phyloP scores from a whole-genome alignment of 1,284 basidiomycete species.

The Tylopilus sp. region DNA sequence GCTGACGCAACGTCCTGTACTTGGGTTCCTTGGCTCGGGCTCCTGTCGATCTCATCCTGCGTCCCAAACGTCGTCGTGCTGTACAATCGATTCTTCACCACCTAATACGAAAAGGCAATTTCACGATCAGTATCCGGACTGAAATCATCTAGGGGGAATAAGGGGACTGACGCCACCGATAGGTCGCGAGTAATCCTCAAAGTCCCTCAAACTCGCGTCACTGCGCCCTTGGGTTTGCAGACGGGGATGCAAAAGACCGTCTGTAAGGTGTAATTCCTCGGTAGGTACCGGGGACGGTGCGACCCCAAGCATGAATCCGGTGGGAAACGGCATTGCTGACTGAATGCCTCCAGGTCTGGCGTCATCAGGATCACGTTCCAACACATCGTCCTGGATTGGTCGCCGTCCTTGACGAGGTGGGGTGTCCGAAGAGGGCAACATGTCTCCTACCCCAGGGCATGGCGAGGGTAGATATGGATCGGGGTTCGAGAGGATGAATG shows the following conservation, averaged over 20 bases:
- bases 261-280: constrained; percentile 33
- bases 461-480: constrained; percentile 26
- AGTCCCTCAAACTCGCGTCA: constrained; percentile 39
- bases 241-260: constrained; percentile 41
- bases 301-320: constrained; percentile 3
- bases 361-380: neutral
- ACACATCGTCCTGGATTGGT: constrained; percentile 1
- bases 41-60: constrained; percentile 23
- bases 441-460: constrained; percentile 4
- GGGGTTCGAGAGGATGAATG: constrained; percentile 34
- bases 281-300: constrained; percentile 38
- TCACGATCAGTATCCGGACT: neutral
- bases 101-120: constrained; percentile 21
- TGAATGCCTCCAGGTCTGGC: neutral
- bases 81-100: constrained; percentile 38
- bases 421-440: neutral
- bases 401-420: neutral
- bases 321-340: constrained; percentile 2
- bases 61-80: constrained; percentile 41
- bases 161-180: constrained; percentile 38
- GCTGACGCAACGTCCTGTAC: constrained; percentile 5
- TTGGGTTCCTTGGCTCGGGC: constrained; percentile 4
- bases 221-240: constrained; percentile 33
- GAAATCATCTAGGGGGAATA: neutral
- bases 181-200: constrained; percentile 44